These are phyloP conservation scores for Kalanchoe fedtschenkoi DNA, from an alignment of 164 flowering plant species.

Conservation along the genomic window DNA sequence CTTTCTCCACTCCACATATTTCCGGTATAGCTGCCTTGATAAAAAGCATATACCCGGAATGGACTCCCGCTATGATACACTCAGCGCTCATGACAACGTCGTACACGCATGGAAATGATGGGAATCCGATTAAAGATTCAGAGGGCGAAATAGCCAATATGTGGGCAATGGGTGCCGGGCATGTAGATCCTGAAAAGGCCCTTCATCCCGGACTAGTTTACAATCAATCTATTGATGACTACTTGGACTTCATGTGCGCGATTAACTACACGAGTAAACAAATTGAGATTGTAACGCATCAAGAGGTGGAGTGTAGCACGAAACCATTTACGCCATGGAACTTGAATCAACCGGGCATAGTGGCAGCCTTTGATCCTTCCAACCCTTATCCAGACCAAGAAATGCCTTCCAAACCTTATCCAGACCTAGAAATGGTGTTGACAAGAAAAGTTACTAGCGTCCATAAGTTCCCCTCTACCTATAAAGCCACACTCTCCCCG, in stretches of 20 bases:
- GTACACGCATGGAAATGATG: conserved; percentile 14
- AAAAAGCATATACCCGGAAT: conserved; percentile 44
- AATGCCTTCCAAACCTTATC: neutral
- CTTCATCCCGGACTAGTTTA: conserved; percentile 33
- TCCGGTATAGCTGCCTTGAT: conserved; percentile 41
- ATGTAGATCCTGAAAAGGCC: conserved; percentile 35
- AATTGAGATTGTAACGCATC: conserved; percentile 14
- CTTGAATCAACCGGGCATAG: conserved; percentile 41
- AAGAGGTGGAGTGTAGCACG: conserved; percentile 14
- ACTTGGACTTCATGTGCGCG: conserved; percentile 30
- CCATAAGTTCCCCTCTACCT: conserved; percentile 14
- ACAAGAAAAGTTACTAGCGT: conserved; percentile 32
- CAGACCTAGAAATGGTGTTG: conserved; percentile 1
- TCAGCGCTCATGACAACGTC: conserved; percentile 59
- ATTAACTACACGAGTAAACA: conserved; percentile 9
- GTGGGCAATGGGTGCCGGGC: conserved; percentile 39
- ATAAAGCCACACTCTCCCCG: conserved; percentile 9
- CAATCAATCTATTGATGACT: conserved; percentile 32
- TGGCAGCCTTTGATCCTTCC: conserved; percentile 11
- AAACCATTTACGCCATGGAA: conserved; percentile 20
- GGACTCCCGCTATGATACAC: conserved; percentile 37
- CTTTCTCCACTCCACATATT: conserved; percentile 50
- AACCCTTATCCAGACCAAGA: neutral
- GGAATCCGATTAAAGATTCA: conserved; percentile 20
- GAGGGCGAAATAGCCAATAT: conserved; percentile 10